phyloP scores from a whole-genome alignment of 495 filamentous ascomycete genomes.

The Penicillium desertorum region DNA sequence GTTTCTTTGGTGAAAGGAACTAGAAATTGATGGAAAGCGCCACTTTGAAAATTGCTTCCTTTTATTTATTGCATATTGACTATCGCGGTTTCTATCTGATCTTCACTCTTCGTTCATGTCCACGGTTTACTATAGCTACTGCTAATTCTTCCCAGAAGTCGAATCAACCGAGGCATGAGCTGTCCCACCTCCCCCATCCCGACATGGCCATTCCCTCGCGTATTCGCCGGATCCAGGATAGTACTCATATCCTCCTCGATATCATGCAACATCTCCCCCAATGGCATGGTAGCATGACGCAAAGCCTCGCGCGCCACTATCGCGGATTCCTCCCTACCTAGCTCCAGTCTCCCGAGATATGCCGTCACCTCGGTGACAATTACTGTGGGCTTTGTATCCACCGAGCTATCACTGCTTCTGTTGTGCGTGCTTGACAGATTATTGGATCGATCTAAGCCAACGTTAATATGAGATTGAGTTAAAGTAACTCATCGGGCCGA shows the following conservation, averaged over 20 bases:
- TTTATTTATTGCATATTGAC: neutral
- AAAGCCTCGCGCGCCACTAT: neutral
- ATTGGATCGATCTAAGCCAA: neutral
- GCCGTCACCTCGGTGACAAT: neutral
- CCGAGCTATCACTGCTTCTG: neutral
- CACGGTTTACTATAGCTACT: neutral
- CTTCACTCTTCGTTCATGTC: neutral
- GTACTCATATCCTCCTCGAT: constrained; percentile 3
- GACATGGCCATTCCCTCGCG: neutral
- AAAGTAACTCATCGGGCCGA: neutral
- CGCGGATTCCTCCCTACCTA: neutral
- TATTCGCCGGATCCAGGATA: neutral
- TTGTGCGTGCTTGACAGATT: neutral
- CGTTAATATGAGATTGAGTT: neutral
- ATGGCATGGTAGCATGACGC: neutral
- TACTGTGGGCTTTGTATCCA: neutral
- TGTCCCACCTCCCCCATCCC: neutral
- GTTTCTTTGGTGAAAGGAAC: too few species aligned
- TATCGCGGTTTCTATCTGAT: neutral
- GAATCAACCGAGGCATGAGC: neutral
- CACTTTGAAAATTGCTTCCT: too few species aligned
- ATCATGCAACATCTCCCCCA: constrained; percentile 3
- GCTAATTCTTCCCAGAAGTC: neutral
- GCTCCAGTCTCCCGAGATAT: neutral
- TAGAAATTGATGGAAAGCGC: too few species aligned